Evolutionary conservation across 805 yeast genomes (phyloP), one percentile per base, ranked within the genome.

Genomic region (Danielia reshetovae): DNA sequence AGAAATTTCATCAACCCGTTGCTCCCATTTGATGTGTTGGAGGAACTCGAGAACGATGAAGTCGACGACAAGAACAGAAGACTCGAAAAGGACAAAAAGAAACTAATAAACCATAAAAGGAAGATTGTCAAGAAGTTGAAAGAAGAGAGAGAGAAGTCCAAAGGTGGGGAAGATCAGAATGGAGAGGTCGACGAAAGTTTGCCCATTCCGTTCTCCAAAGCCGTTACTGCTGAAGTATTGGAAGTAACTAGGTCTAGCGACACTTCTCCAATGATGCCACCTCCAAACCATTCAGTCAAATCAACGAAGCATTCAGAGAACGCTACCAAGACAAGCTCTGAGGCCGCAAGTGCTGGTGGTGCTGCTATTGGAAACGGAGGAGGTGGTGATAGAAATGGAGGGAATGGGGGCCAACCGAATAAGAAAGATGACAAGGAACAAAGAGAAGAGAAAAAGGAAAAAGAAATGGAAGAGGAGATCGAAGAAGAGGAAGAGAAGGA

Each of bases 1-100:
- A n/a, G 22, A 9, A 19, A 19, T 9, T 19, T 28, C 11, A 42
- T 68, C 11, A 68, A 67, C 36, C 72, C 72, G 5, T 42, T 66
- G n/a, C 31, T 65, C 7, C 72, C 73, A 3, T 56, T 68, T 33
- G 72, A 66, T 40, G 59, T 68, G 5, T 38, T 62, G 1, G 72
- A 66, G 18, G 62, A 63, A 24, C 36, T 63, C 9, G 55, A 52
- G 19, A 52, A 49, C 28, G 69, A 60, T 6, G 68, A 61, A 6
- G 40, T 49, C 21, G 40, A 45, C 28, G 57, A 49, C 31, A 43
- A 45, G 39, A 57, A 56, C 35, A 49, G 55, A 14, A 51, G 60
- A 33, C 44, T 60, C 18, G 45, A 51, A 46, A 54, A 52, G 29
- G 49, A 58, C 28, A 56, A 55, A 39, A 52, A 50, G 35, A 46